Evolutionary conservation across 176 grass and related monocot genomes (phyloP).

Genomic region (Tuctoria greenei): DNA sequence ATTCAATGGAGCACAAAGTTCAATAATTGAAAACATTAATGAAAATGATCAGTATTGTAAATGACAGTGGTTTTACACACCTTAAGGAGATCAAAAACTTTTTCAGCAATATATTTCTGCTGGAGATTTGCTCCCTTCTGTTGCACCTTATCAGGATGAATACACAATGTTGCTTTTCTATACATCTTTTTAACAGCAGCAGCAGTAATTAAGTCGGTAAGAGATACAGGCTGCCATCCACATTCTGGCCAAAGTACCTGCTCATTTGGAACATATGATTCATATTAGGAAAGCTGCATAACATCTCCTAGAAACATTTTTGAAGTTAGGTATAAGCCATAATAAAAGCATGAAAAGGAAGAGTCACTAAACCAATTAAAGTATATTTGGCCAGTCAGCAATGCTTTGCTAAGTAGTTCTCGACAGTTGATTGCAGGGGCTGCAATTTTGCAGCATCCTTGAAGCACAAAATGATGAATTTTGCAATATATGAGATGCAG

Average conservation of each 20-base stretch:
- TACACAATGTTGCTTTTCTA: slow-evolving; percentile 77
- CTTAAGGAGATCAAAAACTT: slow-evolving; percentile 91
- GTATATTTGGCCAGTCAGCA: not conserved
- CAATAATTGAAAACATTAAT: slow-evolving; percentile 17
- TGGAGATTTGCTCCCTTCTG: slow-evolving; percentile 77
- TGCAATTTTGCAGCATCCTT: not conserved
- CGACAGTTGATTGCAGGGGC: not conserved
- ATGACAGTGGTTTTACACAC: slow-evolving; percentile 35
- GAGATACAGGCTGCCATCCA: slow-evolving; percentile 79
- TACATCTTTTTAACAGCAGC: slow-evolving; percentile 73
- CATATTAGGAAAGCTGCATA: not conserved
- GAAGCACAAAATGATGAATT: not conserved
- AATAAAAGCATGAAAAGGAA: not conserved
- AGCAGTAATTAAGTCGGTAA: slow-evolving; percentile 74
- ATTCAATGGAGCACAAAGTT: not conserved
- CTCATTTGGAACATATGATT: slow-evolving; percentile 29
- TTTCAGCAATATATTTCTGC: slow-evolving; percentile 79
- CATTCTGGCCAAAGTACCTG: slow-evolving; percentile 89
- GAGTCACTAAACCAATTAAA: not conserved
- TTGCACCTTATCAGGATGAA: slow-evolving; percentile 87
- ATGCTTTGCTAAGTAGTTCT: not conserved
- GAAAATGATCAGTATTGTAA: not conserved
- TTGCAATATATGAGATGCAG: not conserved
- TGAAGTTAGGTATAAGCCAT: not conserved
- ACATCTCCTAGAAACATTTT: not conserved